Conservation (phyloP, 1,284 basidiomycete species). For the Ustilago cynodontis region DNA sequence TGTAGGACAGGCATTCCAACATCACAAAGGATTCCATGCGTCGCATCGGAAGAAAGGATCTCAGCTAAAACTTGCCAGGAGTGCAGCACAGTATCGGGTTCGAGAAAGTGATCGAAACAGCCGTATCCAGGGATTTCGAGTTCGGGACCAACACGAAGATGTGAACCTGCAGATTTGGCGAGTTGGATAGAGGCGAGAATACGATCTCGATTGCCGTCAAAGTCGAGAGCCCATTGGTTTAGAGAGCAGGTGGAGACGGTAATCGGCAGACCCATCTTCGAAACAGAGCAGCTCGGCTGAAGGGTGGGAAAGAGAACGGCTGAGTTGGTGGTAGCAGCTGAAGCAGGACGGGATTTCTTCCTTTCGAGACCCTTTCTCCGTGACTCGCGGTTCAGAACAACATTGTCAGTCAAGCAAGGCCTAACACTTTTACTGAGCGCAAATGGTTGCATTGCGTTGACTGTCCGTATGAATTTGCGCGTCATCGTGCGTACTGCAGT, state of each 20-base stretch:
- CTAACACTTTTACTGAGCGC: background rate
- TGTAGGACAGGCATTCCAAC: slow-evolving; percentile 80
- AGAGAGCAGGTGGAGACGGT: slow-evolving; percentile 78
- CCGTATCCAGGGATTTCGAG: slow-evolving; percentile 87
- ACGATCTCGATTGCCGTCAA: slow-evolving; percentile 83
- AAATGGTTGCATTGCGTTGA: background rate
- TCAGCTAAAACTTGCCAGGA: slow-evolving; percentile 67
- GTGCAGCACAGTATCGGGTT: slow-evolving; percentile 64
- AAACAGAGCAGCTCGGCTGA: background rate
- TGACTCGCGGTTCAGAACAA: background rate
- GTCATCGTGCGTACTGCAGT: slow-evolving; percentile 40
- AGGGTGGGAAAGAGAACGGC: background rate
- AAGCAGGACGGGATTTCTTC: background rate
- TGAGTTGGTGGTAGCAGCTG: slow-evolving; percentile 1
- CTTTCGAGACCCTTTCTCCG: slow-evolving; percentile 8
- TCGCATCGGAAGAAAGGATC: slow-evolving; percentile 55
- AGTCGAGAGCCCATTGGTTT: slow-evolving; percentile 96
- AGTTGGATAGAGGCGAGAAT: slow-evolving; percentile 89
- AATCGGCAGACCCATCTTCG: slow-evolving; percentile 47
- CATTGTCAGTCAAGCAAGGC: background rate
- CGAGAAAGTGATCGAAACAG: slow-evolving; percentile 66
- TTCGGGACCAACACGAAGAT: slow-evolving; percentile 94
- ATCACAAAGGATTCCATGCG: slow-evolving; percentile 66
- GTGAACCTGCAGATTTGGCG: slow-evolving; percentile 89
- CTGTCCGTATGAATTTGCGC: background rate